Evolutionary conservation across 495 filamentous ascomycete genomes (phyloP).

Genomic region (Lasiosphaeria miniovina): DNA sequence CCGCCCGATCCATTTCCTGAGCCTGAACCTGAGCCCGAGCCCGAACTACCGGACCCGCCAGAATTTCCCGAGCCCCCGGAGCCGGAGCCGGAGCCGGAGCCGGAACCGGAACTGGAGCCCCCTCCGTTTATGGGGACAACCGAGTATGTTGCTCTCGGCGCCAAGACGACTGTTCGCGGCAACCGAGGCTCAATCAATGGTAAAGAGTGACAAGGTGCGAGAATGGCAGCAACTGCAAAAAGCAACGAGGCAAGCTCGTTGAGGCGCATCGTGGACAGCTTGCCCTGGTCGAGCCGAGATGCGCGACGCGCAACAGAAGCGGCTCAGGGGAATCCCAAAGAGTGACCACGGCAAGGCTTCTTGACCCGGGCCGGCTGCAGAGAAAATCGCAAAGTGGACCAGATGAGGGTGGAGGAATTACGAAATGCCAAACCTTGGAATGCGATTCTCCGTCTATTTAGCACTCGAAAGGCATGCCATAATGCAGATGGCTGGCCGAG

Average conservation of each 20-base stretch:
- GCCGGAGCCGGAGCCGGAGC: constrained; percentile 10
- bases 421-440: constrained; percentile 6
- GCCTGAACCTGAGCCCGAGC: constrained; percentile 17
- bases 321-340: background rate
- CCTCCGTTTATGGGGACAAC: constrained; percentile 31
- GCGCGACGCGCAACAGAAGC: background rate
- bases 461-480: background rate
- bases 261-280: constrained; percentile 19
- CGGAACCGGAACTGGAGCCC: constrained; percentile 12
- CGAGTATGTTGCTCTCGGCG: constrained; percentile 28
- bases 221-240: constrained; percentile 7
- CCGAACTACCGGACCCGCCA: constrained; percentile 7
- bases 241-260: constrained; percentile 5
- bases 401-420: background rate
- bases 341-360: too few species aligned
- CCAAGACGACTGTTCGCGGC: constrained; percentile 4
- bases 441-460: constrained; percentile 8
- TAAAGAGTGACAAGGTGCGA: constrained; percentile 12
- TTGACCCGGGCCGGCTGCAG: too few species aligned
- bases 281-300: background rate
- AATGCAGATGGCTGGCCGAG: constrained; percentile 23
- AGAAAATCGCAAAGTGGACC: constrained; percentile 2
- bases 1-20: background rate
- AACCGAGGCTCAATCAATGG: constrained; percentile 17
- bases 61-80: background rate